phyloP scores from a whole-genome alignment of 805 yeast species.

The Teunomyces kruisii region DNA sequence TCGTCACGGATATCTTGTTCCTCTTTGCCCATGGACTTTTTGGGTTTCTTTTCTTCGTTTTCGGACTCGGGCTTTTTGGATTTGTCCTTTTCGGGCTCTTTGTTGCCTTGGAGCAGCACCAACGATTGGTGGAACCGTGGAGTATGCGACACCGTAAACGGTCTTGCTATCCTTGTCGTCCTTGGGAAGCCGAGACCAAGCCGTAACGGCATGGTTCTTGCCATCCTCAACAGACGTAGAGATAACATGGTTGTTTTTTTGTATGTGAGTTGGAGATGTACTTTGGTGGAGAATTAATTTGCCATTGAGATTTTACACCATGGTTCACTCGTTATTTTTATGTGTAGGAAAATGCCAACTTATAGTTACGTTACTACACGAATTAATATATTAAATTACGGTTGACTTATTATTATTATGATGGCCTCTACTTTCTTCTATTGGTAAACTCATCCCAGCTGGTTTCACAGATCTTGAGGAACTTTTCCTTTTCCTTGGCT shows the following conservation, averaged over 20 bases:
- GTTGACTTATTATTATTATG: no score
- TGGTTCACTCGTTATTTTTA: no score
- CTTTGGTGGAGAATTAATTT: background rate
- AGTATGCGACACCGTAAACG: background rate
- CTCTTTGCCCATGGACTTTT: slow-evolving; percentile 19
- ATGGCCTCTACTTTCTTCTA: slow-evolving; percentile 4
- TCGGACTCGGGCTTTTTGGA: background rate
- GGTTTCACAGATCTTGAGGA: slow-evolving; percentile 42
- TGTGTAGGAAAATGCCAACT: background rate
- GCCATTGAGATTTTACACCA: background rate
- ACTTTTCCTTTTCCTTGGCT: slow-evolving; percentile 34
- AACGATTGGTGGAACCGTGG: background rate
- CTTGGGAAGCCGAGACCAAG: background rate
- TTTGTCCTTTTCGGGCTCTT: slow-evolving; percentile 1
- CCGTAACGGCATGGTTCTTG: background rate
- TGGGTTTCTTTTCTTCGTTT: slow-evolving; percentile 9
- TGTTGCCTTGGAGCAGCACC: background rate
- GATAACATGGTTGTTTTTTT: slow-evolving; percentile 1
- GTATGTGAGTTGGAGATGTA: background rate
- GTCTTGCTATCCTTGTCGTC: background rate
- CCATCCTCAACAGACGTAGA: slow-evolving; percentile 1
- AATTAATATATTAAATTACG: no score
- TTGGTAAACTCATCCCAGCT: slow-evolving; percentile 42
- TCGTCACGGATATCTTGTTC: slow-evolving; percentile 37
- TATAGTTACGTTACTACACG: no score